These are phyloP conservation scores for Yamadazyma trypodendri DNA, from an alignment of 1,139 yeast genomes.

Conservation along the genomic window DNA sequence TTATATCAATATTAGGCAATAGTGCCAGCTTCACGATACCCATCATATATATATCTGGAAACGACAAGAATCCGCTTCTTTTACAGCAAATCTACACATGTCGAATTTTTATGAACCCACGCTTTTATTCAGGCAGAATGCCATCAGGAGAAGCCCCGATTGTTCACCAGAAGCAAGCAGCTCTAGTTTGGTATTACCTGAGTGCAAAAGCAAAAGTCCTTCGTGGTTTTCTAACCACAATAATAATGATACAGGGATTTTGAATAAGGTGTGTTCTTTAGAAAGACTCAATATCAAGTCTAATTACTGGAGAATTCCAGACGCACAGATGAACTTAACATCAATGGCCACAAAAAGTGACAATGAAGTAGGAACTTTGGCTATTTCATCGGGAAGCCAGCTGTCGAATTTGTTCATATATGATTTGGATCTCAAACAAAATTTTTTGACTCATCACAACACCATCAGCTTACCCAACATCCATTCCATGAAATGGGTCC, in stretches of 20 bases:
- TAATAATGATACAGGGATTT: constrained; percentile 30
- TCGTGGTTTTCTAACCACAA: constrained; percentile 28
- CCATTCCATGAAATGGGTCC: constrained; percentile 65
- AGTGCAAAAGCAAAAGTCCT: constrained; percentile 8
- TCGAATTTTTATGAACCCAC: constrained; percentile 44
- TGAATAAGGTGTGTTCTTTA: constrained; percentile 42
- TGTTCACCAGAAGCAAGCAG: constrained; percentile 31
- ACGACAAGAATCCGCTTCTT: not conserved
- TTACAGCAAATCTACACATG: constrained; percentile 17
- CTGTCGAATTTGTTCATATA: constrained; percentile 64
- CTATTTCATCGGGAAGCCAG: constrained; percentile 60
- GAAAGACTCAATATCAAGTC: constrained; percentile 49
- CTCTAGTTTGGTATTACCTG: constrained; percentile 3
- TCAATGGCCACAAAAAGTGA: constrained; percentile 39
- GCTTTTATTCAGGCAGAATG: constrained; percentile 44
- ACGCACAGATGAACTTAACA: constrained; percentile 54
- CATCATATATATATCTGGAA: not conserved
- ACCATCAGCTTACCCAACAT: constrained; percentile 72
- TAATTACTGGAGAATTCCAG: constrained; percentile 74
- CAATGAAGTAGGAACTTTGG: constrained; percentile 44
- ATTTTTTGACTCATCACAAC: constrained; percentile 65
- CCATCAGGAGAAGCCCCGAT: constrained; percentile 33
- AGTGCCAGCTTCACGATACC: not conserved
- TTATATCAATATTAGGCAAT: not conserved
- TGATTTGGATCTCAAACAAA: constrained; percentile 46